Evolutionary conservation across 2,329 filamentous ascomycete species (phyloP).

Genomic region (Diaporthe capsici): DNA sequence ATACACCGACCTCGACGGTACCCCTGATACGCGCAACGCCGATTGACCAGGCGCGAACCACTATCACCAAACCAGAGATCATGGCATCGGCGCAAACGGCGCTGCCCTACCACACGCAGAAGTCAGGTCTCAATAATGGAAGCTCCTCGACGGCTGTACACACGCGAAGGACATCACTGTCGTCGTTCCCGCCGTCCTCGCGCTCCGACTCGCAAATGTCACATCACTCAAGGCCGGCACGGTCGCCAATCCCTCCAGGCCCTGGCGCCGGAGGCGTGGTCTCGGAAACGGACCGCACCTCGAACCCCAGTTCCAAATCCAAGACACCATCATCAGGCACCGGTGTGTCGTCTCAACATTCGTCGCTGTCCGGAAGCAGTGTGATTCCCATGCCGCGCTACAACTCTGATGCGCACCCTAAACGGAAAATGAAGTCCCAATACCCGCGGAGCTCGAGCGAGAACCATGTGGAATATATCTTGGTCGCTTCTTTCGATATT

Average conservation of each 20-base stretch:
- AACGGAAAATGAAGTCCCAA: slow-evolving; percentile 76
- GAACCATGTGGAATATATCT: slow-evolving; percentile 98
- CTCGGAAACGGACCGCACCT: slow-evolving; percentile 68
- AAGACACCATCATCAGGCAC: slow-evolving; percentile 71
- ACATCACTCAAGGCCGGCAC: slow-evolving; percentile 64
- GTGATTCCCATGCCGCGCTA: slow-evolving; percentile 54
- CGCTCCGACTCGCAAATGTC: slow-evolving; percentile 72
- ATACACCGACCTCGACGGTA: slow-evolving; percentile 1
- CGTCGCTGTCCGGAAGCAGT: slow-evolving; percentile 65
- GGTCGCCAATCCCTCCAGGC: slow-evolving; percentile 66
- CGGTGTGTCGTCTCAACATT: slow-evolving; percentile 71
- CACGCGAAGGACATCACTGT: slow-evolving; percentile 70
- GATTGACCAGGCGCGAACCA: not conserved
- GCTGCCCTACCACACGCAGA: slow-evolving; percentile 59
- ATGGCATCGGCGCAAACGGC: slow-evolving; percentile 59
- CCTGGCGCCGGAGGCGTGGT: slow-evolving; percentile 45
- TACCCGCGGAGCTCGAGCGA: slow-evolving; percentile 82
- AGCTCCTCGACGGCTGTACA: slow-evolving; percentile 46
- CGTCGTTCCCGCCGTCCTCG: slow-evolving; percentile 73
- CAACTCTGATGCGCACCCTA: slow-evolving; percentile 65
- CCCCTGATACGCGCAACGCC: slow-evolving; percentile 1
- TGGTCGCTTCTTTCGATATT: slow-evolving; percentile 97
- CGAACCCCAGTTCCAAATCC: slow-evolving; percentile 71
- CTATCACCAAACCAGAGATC: not conserved
- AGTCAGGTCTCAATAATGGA: slow-evolving; percentile 52